Conservation (phyloP, 2,329 filamentous ascomycete species). For the Penicillium sp. region DNA sequence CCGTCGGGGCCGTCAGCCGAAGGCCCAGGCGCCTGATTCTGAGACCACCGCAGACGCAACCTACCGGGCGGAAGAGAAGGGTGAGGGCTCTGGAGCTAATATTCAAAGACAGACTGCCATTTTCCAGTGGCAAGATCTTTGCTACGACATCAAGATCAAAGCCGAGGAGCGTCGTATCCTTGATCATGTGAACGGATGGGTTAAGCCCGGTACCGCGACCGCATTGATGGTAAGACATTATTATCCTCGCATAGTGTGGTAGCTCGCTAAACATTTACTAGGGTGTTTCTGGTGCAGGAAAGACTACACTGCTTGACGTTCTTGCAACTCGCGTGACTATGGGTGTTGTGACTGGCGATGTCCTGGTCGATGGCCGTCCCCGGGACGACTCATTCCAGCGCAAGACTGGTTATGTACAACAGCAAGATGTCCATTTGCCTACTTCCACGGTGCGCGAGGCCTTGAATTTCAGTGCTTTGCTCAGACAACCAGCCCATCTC, state of each 20-base stretch:
- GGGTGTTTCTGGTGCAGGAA: slow-evolving; percentile 81
- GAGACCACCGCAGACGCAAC: slow-evolving; percentile 23
- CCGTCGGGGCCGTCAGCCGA: slow-evolving; percentile 62
- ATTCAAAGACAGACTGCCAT: slow-evolving; percentile 54
- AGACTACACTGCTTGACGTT: slow-evolving; percentile 81
- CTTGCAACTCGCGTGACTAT: slow-evolving; percentile 78
- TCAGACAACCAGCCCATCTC: slow-evolving; percentile 73
- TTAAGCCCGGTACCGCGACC: slow-evolving; percentile 83
- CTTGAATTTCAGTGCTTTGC: slow-evolving; percentile 73
- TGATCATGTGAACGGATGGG: slow-evolving; percentile 83
- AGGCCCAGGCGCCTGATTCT: too few species aligned
- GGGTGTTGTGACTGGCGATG: slow-evolving; percentile 79
- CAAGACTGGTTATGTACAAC: slow-evolving; percentile 59
- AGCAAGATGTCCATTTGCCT: slow-evolving; percentile 80
- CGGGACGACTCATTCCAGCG: slow-evolving; percentile 69
- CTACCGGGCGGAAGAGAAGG: too few species aligned
- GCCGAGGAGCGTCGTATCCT: slow-evolving; percentile 67
- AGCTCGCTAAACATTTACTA: too few species aligned
- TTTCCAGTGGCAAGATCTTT: slow-evolving; percentile 80
- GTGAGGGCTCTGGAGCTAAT: too few species aligned
- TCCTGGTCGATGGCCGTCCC: slow-evolving; percentile 68
- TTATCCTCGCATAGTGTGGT: too few species aligned
- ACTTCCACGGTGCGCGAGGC: slow-evolving; percentile 85
- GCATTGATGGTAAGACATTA: slow-evolving; percentile 66
- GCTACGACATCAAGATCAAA: slow-evolving; percentile 78